These are phyloP conservation scores for Cercospora berteroae DNA, from an alignment of 2,329 filamentous ascomycete species.

Conservation along the genomic window DNA sequence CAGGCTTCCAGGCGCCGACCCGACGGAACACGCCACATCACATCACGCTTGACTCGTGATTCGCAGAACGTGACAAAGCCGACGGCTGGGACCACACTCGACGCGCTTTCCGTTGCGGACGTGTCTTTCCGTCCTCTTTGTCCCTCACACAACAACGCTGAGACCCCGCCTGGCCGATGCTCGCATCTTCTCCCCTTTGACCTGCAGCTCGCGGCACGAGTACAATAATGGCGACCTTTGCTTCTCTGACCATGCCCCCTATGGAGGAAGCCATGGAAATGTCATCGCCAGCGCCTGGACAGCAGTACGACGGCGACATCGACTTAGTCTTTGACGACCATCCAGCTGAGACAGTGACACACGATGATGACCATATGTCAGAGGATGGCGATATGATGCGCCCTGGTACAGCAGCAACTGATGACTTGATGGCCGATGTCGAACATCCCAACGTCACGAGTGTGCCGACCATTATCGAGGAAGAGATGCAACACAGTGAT, in stretches of 20 bases:
- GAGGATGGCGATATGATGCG: slow-evolving; percentile 51
- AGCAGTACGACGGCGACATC: slow-evolving; percentile 50
- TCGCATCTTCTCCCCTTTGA: neutral
- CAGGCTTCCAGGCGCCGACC: neutral
- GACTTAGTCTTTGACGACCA: slow-evolving; percentile 59
- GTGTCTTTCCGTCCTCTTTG: neutral
- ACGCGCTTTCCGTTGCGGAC: neutral
- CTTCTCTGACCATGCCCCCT: slow-evolving; percentile 26
- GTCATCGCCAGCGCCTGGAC: slow-evolving; percentile 48
- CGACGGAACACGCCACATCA: neutral
- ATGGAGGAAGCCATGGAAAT: slow-evolving; percentile 58
- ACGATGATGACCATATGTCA: slow-evolving; percentile 57
- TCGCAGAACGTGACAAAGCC: neutral
- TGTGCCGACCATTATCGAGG: slow-evolving; percentile 27
- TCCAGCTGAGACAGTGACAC: slow-evolving; percentile 27
- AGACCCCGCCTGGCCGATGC: slow-evolving; percentile 6
- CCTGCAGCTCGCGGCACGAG: slow-evolving; percentile 9
- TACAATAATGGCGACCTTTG: slow-evolving; percentile 30
- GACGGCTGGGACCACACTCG: neutral
- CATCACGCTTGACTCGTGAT: neutral
- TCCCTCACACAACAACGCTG: neutral
- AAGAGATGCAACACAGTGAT: slow-evolving; percentile 35
- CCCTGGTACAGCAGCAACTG: slow-evolving; percentile 37
- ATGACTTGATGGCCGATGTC: slow-evolving; percentile 38
- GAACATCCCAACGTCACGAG: slow-evolving; percentile 33